Conservation (phyloP, 805 yeast species). For the Suhomyces prunicola region DNA sequence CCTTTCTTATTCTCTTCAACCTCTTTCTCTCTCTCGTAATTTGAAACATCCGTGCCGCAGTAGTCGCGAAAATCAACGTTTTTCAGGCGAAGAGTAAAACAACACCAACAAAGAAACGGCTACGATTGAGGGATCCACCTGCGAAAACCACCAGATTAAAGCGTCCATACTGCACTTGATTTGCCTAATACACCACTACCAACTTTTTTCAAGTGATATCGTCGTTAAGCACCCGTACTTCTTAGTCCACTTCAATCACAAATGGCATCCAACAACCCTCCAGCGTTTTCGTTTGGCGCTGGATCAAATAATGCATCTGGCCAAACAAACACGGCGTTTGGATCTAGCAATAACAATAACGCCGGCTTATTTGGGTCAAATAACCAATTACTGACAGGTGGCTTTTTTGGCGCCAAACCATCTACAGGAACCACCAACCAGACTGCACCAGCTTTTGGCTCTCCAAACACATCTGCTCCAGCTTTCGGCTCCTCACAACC, state of each 20-base stretch:
- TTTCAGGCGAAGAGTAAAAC: background rate
- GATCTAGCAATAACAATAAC: background rate
- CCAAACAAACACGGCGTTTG: background rate
- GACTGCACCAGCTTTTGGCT: conserved; percentile 4
- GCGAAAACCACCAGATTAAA: background rate
- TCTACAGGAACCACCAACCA: background rate
- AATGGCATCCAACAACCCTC: background rate
- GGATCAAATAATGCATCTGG: conserved; percentile 1
- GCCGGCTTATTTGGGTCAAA: conserved; percentile 13
- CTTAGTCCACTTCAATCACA: background rate
- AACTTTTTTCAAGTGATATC: background rate
- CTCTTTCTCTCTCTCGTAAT: background rate
- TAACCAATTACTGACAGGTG: conserved; percentile 6
- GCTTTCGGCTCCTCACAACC: conserved; percentile 4
- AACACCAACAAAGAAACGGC: background rate
- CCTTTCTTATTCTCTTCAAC: too few relatives aligned
- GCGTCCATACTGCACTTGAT: background rate
- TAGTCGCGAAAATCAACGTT: background rate
- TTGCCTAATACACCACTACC: background rate
- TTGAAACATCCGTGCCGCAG: background rate
- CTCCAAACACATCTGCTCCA: conserved; percentile 2
- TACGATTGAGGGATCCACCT: background rate
- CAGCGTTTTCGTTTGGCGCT: conserved; percentile 3
- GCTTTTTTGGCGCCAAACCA: conserved; percentile 6
- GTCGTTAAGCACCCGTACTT: background rate